Percentiles rank a stretch among this genome's conserved stretches.
phyloP scores from a whole-genome alignment of 139 green algal genomes.

The Tetradesmus obliquus region DNA sequence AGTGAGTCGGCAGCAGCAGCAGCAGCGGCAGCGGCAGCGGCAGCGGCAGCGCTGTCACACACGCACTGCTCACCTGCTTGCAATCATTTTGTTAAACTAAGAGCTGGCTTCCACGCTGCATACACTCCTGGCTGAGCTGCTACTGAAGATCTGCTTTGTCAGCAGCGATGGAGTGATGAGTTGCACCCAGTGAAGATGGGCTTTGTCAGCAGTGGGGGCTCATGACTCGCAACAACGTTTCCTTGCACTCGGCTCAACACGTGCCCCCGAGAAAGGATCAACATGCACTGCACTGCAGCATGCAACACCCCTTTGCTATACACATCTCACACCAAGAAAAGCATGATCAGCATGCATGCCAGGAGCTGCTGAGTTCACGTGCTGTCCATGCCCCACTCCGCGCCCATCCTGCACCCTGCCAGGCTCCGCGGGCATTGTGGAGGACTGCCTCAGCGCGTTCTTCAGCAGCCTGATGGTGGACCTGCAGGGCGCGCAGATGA shows the following conservation, averaged over 20 bases:
- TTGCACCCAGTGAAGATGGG: not conserved
- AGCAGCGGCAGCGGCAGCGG: not conserved
- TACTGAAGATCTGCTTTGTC: too few species aligned
- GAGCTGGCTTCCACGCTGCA: too few species aligned
- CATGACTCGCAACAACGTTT: not conserved
- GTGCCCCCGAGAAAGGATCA: too few species aligned
- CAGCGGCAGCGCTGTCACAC: not conserved
- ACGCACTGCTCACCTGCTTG: not conserved
- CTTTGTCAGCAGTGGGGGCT: too few species aligned
- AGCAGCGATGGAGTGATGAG: too few species aligned
- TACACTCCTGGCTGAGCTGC: too few species aligned
- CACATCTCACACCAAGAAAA: too few species aligned
- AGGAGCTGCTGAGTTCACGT: not conserved
- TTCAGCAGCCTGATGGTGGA: conserved; percentile 52
- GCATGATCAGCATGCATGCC: not conserved
- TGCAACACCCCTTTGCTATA: not conserved
- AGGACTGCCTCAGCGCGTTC: conserved; percentile 46
- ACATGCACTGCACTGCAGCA: not conserved
- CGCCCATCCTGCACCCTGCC: not conserved
- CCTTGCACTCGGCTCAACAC: too few species aligned
- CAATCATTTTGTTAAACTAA: too few species aligned
- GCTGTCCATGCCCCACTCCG: not conserved
- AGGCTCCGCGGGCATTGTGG: conserved; percentile 43
- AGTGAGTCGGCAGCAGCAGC: conserved; percentile 17
- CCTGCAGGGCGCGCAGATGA: conserved; percentile 52